Conservation (phyloP, 2,329 filamentous ascomycete species). For the Phialophora chinensis region DNA sequence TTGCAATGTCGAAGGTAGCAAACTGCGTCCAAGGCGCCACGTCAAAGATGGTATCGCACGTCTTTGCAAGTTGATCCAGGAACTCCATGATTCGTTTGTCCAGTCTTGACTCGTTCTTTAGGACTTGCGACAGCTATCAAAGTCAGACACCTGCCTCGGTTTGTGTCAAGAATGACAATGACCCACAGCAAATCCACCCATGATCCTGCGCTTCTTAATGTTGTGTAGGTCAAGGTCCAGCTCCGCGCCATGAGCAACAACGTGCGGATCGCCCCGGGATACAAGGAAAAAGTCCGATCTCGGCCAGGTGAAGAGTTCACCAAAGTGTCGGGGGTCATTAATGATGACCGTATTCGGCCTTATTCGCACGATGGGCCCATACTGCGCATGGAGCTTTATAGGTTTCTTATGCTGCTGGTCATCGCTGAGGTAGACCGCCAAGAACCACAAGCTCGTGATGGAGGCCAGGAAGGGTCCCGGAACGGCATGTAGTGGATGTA, state of each 20-base stretch:
- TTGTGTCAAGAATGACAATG: background rate
- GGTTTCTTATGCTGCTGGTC: background rate
- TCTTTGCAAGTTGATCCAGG: background rate
- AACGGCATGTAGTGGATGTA: background rate
- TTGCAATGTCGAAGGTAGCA: conserved; percentile 1
- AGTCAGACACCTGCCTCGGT: background rate
- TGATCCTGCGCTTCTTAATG: background rate
- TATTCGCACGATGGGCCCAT: background rate
- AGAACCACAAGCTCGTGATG: background rate
- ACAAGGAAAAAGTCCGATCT: background rate
- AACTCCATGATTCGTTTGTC: background rate
- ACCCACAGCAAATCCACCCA: background rate
- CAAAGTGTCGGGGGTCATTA: background rate
- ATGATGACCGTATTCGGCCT: conserved; percentile 1
- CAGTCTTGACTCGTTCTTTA: background rate
- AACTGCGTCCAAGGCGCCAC: conserved; percentile 1
- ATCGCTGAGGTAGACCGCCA: background rate
- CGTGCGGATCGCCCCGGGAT: background rate
- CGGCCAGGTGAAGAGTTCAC: background rate
- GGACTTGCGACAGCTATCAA: background rate
- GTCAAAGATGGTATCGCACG: background rate
- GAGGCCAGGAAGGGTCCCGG: background rate
- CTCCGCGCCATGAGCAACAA: background rate
- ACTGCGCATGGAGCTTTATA: background rate
- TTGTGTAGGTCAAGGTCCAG: background rate